Conservation (phyloP, 768 basidiomycete genomes). For the Tulasnella calospora region DNA sequence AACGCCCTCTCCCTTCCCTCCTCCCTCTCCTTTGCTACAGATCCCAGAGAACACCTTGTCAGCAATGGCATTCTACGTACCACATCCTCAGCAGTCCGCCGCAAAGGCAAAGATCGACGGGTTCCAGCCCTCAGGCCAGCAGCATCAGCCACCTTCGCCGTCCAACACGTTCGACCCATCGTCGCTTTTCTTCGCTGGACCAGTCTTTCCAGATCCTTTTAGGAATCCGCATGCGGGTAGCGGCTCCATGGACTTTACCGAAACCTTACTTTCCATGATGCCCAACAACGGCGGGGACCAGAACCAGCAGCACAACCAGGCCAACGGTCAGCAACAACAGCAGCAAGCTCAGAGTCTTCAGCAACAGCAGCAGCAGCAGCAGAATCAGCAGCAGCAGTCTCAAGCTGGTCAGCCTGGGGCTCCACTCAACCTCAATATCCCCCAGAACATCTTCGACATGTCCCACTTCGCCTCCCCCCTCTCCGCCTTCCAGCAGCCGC, state of each 20-base stretch:
- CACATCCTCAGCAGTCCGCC: slow-evolving; percentile 29
- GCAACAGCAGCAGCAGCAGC: slow-evolving; percentile 25
- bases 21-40: neutral
- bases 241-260: slow-evolving; percentile 25
- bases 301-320: slow-evolving; percentile 15
- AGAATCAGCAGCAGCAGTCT: slow-evolving; percentile 32
- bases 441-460: slow-evolving; percentile 61
- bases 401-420: slow-evolving; percentile 35
- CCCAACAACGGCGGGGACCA: slow-evolving; percentile 56
- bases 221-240: slow-evolving; percentile 45
- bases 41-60: neutral
- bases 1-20: neutral
- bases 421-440: slow-evolving; percentile 40
- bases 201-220: slow-evolving; percentile 52
- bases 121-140: slow-evolving; percentile 55
- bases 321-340: slow-evolving; percentile 28
- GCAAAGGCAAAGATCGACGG: slow-evolving; percentile 67
- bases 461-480: slow-evolving; percentile 45
- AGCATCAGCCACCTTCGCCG: slow-evolving; percentile 36
- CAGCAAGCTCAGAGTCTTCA: slow-evolving; percentile 29
- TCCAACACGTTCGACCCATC: slow-evolving; percentile 33
- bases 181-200: slow-evolving; percentile 31
- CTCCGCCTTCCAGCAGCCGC: slow-evolving; percentile 35
- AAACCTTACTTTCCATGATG: slow-evolving; percentile 28
- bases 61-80: slow-evolving; percentile 27